Conservation (phyloP, 371 early-diverging fungal genomes). For the Conidiobolus incongruus region DNA sequence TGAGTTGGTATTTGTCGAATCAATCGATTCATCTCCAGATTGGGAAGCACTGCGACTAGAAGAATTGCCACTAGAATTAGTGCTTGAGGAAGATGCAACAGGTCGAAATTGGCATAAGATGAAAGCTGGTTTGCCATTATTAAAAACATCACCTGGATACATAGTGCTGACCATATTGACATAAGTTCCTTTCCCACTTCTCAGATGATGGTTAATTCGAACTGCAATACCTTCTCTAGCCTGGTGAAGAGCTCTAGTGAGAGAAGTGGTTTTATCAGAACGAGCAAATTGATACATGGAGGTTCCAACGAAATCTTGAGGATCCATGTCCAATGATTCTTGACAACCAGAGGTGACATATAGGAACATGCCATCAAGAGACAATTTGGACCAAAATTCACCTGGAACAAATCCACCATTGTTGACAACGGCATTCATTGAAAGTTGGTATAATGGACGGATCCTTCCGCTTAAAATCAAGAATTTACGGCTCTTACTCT, state of each 20-base stretch:
- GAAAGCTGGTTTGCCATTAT: constrained; percentile 3
- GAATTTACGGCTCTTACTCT: constrained; percentile 32
- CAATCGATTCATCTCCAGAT: constrained; percentile 4
- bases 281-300: constrained; percentile 28
- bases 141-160: not conserved
- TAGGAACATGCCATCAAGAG: constrained; percentile 28
- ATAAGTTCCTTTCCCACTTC: not conserved
- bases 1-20: constrained; percentile 4
- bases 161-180: not conserved
- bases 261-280: constrained; percentile 21
- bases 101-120: constrained; percentile 2
- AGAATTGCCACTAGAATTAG: not conserved
- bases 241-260: constrained; percentile 20
- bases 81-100: not conserved
- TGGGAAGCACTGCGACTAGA: not conserved
- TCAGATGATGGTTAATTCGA: constrained; percentile 15
- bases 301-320: constrained; percentile 17
- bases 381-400: constrained; percentile 38
- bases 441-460: constrained; percentile 15
- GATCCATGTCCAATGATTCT: constrained; percentile 12
- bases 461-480: constrained; percentile 28
- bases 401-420: constrained; percentile 7
- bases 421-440: constrained; percentile 8
- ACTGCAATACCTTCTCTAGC: constrained; percentile 21
- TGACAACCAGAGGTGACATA: constrained; percentile 16